Evolutionary conservation across 257 asterid species (phyloP).

Genomic region (Salvia miltiorrhiza): DNA sequence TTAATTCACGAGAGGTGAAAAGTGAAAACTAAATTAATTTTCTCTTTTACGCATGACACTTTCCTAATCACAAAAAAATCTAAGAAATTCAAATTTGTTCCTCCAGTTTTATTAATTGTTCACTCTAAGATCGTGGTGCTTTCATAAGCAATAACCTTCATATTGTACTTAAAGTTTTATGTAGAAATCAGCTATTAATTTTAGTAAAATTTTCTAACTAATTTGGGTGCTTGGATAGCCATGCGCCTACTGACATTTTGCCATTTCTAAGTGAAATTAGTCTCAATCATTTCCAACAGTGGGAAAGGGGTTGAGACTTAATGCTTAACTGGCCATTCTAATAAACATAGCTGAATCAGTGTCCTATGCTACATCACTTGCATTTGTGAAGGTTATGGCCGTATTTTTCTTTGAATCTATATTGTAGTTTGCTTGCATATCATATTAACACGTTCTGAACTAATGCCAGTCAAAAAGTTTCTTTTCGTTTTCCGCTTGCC

Average conservation of each 20-base stretch:
- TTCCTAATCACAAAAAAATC: constrained; percentile 1
- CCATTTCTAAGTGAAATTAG: neutral
- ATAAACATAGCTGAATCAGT: neutral
- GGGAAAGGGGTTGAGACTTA: neutral
- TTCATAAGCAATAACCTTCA: neutral
- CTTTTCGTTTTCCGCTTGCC: constrained; percentile 1
- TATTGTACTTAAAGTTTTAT: neutral
- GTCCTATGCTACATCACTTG: neutral
- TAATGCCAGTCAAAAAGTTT: constrained; percentile 1
- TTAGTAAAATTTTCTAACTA: neutral
- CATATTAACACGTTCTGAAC: neutral
- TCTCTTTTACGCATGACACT: constrained; percentile 1
- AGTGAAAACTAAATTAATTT: constrained; percentile 23
- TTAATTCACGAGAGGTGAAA: constrained; percentile 82
- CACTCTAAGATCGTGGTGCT: neutral
- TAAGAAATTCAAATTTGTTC: neutral
- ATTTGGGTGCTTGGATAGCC: constrained; percentile 5
- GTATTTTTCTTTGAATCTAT: neutral
- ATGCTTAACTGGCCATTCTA: neutral
- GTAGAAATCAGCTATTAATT: neutral
- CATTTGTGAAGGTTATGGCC: neutral
- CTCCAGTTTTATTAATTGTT: neutral
- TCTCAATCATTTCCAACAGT: neutral
- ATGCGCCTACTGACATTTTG: neutral
- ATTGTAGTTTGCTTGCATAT: neutral